Evolutionary conservation across 805 yeast genomes (phyloP), one percentile per base, ranked within the genome.

Genomic region (Starmerella sirachaensis): DNA sequence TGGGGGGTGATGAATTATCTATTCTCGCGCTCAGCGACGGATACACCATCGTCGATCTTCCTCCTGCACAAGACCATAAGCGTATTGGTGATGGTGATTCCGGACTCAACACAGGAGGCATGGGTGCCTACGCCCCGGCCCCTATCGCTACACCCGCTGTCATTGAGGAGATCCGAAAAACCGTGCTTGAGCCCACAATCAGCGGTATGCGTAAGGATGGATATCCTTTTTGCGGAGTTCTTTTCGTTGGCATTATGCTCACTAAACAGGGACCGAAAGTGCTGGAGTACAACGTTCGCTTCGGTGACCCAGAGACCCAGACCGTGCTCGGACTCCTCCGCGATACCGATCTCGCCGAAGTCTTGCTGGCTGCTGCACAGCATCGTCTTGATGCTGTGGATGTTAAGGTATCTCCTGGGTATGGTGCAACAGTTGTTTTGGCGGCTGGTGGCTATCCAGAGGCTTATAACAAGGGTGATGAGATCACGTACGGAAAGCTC

Each of bases 121-220:
- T 91, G 99, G 99, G 99, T 47, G 94, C 97, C 6, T 91, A 91
- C 56, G 91, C 97, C 6, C 99, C 99, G 22, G 93, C 97, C 9
- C 98, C 98, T 40, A 68, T 84, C 46, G 97, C 93, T 14, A 83
- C 96, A 14, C 76, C 83, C 2, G 67, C 70, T 18, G 58, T 91
- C 25, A 60, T 86, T 52, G 63, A 68, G 44, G 67, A 75, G 59
- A 85, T 91, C 56, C 75, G 85, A 54, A 64, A 66, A 33, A 66
- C 70, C n/a, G 70, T 93, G 52, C 70, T 93, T 53, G 76, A 78
- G 61, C 97, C 97, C 40, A 81, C 95, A 25, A 78, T 91, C 54
- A 85, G 77, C 52, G 97, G 98, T 42, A 82, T 91, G 94, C 79
- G 99, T 66, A 72, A 69, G 52, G 98, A 88, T 53, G 93, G 94